Percentiles rank a stretch among this genome's conserved stretches.
These are phyloP conservation scores for Globisporangium polare DNA, from an alignment of 352 stramenopile species.

Conservation along the genomic window DNA sequence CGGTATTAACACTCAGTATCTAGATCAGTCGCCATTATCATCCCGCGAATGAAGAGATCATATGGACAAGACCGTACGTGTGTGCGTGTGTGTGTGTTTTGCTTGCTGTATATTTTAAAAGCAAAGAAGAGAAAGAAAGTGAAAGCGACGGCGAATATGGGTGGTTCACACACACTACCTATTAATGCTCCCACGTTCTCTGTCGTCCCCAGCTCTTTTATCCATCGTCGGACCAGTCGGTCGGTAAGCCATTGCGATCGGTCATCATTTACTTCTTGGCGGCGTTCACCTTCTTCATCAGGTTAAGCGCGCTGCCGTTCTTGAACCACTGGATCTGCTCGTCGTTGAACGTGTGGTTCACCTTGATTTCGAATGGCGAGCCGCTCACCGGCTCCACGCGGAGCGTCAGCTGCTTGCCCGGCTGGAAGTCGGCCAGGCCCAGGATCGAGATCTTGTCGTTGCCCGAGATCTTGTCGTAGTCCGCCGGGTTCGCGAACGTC, in stretches of 20 bases:
- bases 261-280: slow-evolving; percentile 16
- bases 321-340: slow-evolving; percentile 96
- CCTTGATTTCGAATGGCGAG: slow-evolving; percentile 81
- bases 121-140: slow-evolving; percentile 26
- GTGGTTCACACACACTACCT: slow-evolving; percentile 11
- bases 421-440: slow-evolving; percentile 78
- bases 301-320: slow-evolving; percentile 91
- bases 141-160: slow-evolving; percentile 11
- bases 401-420: slow-evolving; percentile 85
- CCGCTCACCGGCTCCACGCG: slow-evolving; percentile 68
- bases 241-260: neutral
- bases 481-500: slow-evolving; percentile 88
- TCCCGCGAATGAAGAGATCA: neutral
- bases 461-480: slow-evolving; percentile 92
- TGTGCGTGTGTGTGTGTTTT: slow-evolving; percentile 17
- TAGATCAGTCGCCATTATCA: too few relatives aligned
- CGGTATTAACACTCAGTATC: too few relatives aligned
- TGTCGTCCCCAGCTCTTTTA: slow-evolving; percentile 3
- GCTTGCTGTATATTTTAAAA: slow-evolving; percentile 29
- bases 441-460: slow-evolving; percentile 91
- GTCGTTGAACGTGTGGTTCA: slow-evolving; percentile 94
- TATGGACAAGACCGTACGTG: neutral
- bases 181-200: slow-evolving; percentile 9
- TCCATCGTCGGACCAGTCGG: neutral
- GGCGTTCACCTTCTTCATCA: slow-evolving; percentile 92